Conservation (phyloP, 2,329 filamentous ascomycete genomes). For the Hirsutella minnesotensis region DNA sequence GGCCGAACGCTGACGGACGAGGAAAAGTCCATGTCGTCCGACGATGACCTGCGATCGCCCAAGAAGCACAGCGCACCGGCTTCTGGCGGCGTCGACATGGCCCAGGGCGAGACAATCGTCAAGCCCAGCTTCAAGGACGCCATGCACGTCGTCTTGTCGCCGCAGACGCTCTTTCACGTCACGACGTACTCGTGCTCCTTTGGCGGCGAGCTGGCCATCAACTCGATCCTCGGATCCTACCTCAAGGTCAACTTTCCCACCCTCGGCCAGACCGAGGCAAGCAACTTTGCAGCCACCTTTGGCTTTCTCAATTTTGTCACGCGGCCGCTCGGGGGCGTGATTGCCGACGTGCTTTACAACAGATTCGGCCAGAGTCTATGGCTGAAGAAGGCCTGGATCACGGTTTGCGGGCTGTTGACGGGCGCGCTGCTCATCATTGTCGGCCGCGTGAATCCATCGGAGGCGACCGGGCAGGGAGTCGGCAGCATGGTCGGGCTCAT, state of each 20-base stretch:
- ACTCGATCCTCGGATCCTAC: conserved; percentile 46
- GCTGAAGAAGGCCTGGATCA: conserved; percentile 34
- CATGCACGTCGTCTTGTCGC: conserved; percentile 32
- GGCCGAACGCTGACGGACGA: conserved; percentile 21
- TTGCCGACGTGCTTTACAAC: conserved; percentile 39
- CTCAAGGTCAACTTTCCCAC: conserved; percentile 47
- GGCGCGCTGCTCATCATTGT: conserved; percentile 50
- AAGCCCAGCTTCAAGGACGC: conserved; percentile 44
- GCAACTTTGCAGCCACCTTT: conserved; percentile 60
- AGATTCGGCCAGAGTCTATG: conserved; percentile 19
- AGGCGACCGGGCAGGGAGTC: conserved; percentile 24
- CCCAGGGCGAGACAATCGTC: conserved; percentile 37
- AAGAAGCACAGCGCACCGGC: conserved; percentile 33
- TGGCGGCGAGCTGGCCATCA: conserved; percentile 50
- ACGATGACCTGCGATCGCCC: conserved; percentile 21
- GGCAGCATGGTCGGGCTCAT: conserved; percentile 65
- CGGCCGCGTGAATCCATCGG: conserved; percentile 50
- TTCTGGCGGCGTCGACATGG: conserved; percentile 40
- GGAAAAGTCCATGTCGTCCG: conserved; percentile 21
- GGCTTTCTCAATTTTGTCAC: conserved; percentile 61
- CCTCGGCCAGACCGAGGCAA: conserved; percentile 42
- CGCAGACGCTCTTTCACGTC: conserved; percentile 43
- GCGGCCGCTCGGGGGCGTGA: conserved; percentile 51
- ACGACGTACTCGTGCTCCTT: conserved; percentile 52
- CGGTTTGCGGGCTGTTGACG: conserved; percentile 42